Evolutionary conservation across 495 filamentous ascomycete genomes (phyloP).

Genomic region (Neurospora sp.): DNA sequence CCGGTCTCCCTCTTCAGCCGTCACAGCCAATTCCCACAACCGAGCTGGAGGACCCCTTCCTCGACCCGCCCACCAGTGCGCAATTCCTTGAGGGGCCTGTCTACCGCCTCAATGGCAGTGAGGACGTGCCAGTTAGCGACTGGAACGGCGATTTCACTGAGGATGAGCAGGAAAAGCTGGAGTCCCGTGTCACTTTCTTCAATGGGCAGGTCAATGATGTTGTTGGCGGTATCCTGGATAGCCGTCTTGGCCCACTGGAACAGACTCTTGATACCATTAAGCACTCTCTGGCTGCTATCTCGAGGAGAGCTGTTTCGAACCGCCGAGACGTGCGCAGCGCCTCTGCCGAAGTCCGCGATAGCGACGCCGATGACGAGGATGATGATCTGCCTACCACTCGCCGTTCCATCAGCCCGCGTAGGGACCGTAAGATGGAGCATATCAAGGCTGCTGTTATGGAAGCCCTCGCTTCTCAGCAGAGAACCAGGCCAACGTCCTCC

Average conservation of each 20-base stretch:
- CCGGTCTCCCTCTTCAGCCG: slow-evolving; percentile 7
- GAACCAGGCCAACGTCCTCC: slow-evolving; percentile 13
- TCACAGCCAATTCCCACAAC: slow-evolving; percentile 25
- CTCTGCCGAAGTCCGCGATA: slow-evolving; percentile 58
- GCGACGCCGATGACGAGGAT: slow-evolving; percentile 93
- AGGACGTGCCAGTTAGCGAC: slow-evolving; percentile 66
- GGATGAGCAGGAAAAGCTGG: slow-evolving; percentile 70
- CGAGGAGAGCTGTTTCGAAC: slow-evolving; percentile 32
- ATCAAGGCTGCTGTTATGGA: slow-evolving; percentile 73
- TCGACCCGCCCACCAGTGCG: slow-evolving; percentile 30
- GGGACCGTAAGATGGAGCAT: slow-evolving; percentile 73
- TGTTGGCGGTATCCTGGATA: slow-evolving; percentile 67
- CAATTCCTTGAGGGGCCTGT: slow-evolving; percentile 44
- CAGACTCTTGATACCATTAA: slow-evolving; percentile 66
- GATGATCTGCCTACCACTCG: slow-evolving; percentile 55
- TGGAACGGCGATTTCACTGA: slow-evolving; percentile 85
- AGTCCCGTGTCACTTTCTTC: slow-evolving; percentile 66
- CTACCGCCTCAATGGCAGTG: slow-evolving; percentile 54
- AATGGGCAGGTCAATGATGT: slow-evolving; percentile 79
- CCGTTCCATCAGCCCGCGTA: slow-evolving; percentile 53
- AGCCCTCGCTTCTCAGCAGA: slow-evolving; percentile 55
- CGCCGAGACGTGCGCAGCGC: slow-evolving; percentile 44
- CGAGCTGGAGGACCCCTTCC: slow-evolving; percentile 39
- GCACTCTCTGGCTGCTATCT: slow-evolving; percentile 44
- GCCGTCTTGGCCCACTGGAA: slow-evolving; percentile 69